These are phyloP conservation scores for Jaenimonas drosophilae DNA, from an alignment of 208 protist species.

Conservation along the genomic window DNA sequence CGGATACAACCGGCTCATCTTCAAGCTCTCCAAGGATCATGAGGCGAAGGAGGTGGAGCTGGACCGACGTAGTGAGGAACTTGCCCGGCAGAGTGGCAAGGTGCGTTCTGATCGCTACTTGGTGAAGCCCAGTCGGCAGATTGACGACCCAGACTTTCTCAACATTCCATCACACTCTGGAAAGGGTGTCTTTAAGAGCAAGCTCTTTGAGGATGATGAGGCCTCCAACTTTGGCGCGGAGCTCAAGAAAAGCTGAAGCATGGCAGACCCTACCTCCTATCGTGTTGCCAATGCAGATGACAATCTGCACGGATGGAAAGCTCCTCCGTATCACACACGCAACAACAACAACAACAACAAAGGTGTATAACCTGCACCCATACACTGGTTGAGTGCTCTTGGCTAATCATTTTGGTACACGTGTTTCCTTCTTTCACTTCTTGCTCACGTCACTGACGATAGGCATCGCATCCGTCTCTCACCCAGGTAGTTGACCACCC, in stretches of 20 bases:
- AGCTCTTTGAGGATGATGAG: constrained; percentile 41
- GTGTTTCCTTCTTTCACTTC: too few species aligned
- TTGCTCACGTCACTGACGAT: too few species aligned
- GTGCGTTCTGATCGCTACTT: constrained; percentile 53
- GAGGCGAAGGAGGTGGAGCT: constrained; percentile 16
- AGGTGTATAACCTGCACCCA: too few species aligned
- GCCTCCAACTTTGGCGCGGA: constrained; percentile 13
- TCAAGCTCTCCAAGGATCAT: constrained; percentile 27
- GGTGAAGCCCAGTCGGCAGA: constrained; percentile 55
- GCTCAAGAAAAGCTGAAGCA: constrained; percentile 6
- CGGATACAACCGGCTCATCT: constrained; percentile 41
- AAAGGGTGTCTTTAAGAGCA: constrained; percentile 48
- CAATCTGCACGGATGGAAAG: too few species aligned
- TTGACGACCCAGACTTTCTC: constrained; percentile 69
- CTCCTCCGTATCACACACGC: too few species aligned
- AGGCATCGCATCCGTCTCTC: too few species aligned
- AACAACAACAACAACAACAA: too few species aligned
- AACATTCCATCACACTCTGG: constrained; percentile 58
- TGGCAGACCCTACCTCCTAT: not conserved
- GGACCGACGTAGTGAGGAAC: constrained; percentile 31
- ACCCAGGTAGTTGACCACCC: too few species aligned
- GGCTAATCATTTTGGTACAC: too few species aligned
- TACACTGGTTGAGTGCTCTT: too few species aligned
- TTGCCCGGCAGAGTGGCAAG: constrained; percentile 39
- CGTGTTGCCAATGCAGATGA: too few species aligned